phyloP scores from a whole-genome alignment of 108 stramenopile species.

The Cyclostephanos tholiformis region DNA sequence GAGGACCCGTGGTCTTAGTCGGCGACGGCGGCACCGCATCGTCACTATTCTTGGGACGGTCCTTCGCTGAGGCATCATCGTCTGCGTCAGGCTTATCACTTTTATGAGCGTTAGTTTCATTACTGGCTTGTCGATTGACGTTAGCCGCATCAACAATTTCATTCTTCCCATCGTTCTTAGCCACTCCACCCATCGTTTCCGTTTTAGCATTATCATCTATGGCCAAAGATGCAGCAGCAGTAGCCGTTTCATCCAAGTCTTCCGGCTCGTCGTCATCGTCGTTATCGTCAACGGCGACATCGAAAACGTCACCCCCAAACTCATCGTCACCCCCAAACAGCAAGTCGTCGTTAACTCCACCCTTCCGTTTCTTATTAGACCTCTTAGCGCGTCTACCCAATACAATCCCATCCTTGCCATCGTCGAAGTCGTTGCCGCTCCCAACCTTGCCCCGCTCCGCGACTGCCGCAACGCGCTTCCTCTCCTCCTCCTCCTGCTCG shows the following conservation, averaged over 20 bases:
- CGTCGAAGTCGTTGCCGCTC: slow-evolving; percentile 19
- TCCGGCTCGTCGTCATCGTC: slow-evolving; percentile 41
- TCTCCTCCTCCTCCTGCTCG: slow-evolving; percentile 50
- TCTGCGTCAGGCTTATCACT: slow-evolving; percentile 5
- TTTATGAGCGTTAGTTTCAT: slow-evolving; percentile 15
- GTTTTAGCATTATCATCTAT: slow-evolving; percentile 44
- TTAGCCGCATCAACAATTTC: slow-evolving; percentile 16
- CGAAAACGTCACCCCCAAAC: slow-evolving; percentile 90
- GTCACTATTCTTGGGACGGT: slow-evolving; percentile 10
- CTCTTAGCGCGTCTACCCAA: background rate
- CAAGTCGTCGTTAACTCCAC: slow-evolving; percentile 56
- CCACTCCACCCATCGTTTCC: slow-evolving; percentile 34
- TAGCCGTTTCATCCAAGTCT: slow-evolving; percentile 2
- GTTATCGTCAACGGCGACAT: slow-evolving; percentile 54
- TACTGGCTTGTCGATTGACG: slow-evolving; percentile 8
- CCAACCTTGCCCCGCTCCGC: background rate
- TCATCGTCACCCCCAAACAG: slow-evolving; percentile 71
- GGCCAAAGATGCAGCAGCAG: slow-evolving; percentile 15
- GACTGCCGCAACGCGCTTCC: background rate
- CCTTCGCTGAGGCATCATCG: slow-evolving; percentile 8
- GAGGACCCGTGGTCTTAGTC: slow-evolving; percentile 12
- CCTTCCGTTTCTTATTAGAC: slow-evolving; percentile 44
- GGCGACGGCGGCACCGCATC: slow-evolving; percentile 8
- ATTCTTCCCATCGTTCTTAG: slow-evolving; percentile 12
- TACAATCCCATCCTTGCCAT: slow-evolving; percentile 20